Evolutionary conservation across 805 yeast genomes (phyloP).

Genomic region (Kuraishia borneana): DNA sequence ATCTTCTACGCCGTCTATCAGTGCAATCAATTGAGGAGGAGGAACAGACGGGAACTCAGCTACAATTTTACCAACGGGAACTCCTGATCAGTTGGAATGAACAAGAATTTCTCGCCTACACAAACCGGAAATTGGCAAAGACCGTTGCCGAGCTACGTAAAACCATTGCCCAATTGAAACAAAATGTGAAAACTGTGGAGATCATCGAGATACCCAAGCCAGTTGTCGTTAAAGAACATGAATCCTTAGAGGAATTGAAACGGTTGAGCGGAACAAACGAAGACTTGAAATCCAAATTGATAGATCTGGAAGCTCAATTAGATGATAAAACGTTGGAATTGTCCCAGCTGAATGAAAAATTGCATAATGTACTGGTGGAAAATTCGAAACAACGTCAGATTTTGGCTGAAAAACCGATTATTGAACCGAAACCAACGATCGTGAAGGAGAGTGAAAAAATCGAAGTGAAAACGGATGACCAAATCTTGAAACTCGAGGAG

Average conservation of each 20-base stretch:
- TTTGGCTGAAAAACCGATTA: too few relatives aligned
- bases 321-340: too few relatives aligned
- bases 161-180: not conserved
- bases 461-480: too few relatives aligned
- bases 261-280: not conserved
- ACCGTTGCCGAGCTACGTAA: conserved; percentile 5
- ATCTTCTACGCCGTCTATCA: too few relatives aligned
- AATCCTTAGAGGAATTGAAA: not conserved
- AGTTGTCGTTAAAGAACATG: not conserved
- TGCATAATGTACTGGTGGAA: too few relatives aligned
- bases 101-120: conserved; percentile 44
- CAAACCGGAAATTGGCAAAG: conserved; percentile 37
- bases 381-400: too few relatives aligned
- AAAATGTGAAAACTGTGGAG: not conserved
- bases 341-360: too few relatives aligned
- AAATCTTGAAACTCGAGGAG: too few relatives aligned
- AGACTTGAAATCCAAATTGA: not conserved
- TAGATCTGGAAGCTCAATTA: too few relatives aligned
- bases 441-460: too few relatives aligned
- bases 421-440: too few relatives aligned
- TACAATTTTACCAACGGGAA: conserved; percentile 45
- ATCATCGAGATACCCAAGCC: not conserved
- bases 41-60: conserved; percentile 2
- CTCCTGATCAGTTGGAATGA: conserved; percentile 46
- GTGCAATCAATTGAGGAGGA: too few relatives aligned